Percentiles rank a stretch among this genome's conserved stretches.
These are phyloP conservation scores for Sechiopsis laciniata DNA, from an alignment of 306 rosid genomes.

Conservation along the genomic window DNA sequence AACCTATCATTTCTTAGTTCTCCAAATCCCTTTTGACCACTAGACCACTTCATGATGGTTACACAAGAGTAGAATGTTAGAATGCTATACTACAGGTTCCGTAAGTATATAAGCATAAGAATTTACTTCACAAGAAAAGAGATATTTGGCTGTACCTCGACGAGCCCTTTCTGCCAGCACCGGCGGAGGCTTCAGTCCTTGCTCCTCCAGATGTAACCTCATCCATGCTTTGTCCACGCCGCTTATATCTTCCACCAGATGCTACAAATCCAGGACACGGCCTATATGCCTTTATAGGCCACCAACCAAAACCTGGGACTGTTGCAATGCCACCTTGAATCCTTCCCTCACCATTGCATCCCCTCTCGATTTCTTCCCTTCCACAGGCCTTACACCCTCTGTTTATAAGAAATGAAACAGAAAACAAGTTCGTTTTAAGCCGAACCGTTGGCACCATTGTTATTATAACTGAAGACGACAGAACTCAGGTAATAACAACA, in stretches of 20 bases:
- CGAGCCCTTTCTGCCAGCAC: constrained; percentile 24
- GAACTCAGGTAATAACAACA: not conserved
- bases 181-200: constrained; percentile 26
- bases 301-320: constrained; percentile 94
- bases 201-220: constrained; percentile 83
- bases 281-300: constrained; percentile 96
- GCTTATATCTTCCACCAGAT: constrained; percentile 72
- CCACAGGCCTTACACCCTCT: constrained; percentile 90
- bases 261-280: constrained; percentile 88
- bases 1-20: no score
- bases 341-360: constrained; percentile 94
- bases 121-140: not conserved
- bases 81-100: not conserved
- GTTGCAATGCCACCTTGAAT: constrained; percentile 96
- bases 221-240: constrained; percentile 90
- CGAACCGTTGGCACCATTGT: not conserved
- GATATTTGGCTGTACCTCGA: constrained; percentile 29
- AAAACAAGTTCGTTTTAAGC: not conserved
- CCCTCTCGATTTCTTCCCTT: constrained; percentile 65
- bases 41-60: no score
- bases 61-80: not conserved
- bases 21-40: no score
- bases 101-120: not conserved
- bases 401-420: constrained; percentile 22
- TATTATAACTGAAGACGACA: not conserved